Conservation (phyloP, 2,329 filamentous ascomycete species). For the Ambrosiella cleistominuta region DNA sequence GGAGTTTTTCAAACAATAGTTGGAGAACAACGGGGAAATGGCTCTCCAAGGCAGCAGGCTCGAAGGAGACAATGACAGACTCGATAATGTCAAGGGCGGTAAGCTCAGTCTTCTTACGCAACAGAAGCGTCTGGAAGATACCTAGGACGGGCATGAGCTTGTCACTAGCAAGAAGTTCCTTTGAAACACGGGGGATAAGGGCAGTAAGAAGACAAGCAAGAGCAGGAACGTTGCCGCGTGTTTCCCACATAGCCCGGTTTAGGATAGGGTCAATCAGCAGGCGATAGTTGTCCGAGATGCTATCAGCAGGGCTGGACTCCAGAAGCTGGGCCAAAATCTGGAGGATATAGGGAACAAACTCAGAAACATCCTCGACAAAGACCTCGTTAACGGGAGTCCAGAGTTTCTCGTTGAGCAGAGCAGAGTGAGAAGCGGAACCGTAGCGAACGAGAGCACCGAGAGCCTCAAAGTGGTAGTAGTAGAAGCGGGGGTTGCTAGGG, state of each 20-base stretch:
- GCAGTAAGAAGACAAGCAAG: conserved; percentile 69
- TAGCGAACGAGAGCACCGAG: conserved; percentile 69
- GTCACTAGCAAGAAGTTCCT: conserved; percentile 56
- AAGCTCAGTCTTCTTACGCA: conserved; percentile 65
- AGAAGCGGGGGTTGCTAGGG: conserved; percentile 92
- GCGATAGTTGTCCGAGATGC: conserved; percentile 66
- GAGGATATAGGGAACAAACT: conserved; percentile 94
- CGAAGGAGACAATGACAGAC: conserved; percentile 54
- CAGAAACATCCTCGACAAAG: conserved; percentile 66
- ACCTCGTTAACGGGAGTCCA: conserved; percentile 72
- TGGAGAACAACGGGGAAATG: conserved; percentile 69
- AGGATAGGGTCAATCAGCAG: conserved; percentile 62
- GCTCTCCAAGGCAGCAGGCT: conserved; percentile 47
- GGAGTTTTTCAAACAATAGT: conserved; percentile 61
- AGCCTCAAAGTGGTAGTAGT: conserved; percentile 96
- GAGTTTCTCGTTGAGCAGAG: conserved; percentile 60
- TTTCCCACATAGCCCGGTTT: conserved; percentile 73
- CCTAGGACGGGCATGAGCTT: conserved; percentile 80
- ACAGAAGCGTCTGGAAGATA: conserved; percentile 83
- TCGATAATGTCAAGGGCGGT: conserved; percentile 86
- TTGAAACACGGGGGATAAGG: conserved; percentile 60
- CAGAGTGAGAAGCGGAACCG: conserved; percentile 46
- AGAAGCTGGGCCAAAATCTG: conserved; percentile 84
- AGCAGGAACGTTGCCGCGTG: conserved; percentile 80
- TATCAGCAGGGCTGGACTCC: conserved; percentile 64